A percentile compares a stretch with the other conserved stretches of the same genome.
Evolutionary conservation across 768 basidiomycete species (phyloP).

Genomic region (Tylopilus felleus): DNA sequence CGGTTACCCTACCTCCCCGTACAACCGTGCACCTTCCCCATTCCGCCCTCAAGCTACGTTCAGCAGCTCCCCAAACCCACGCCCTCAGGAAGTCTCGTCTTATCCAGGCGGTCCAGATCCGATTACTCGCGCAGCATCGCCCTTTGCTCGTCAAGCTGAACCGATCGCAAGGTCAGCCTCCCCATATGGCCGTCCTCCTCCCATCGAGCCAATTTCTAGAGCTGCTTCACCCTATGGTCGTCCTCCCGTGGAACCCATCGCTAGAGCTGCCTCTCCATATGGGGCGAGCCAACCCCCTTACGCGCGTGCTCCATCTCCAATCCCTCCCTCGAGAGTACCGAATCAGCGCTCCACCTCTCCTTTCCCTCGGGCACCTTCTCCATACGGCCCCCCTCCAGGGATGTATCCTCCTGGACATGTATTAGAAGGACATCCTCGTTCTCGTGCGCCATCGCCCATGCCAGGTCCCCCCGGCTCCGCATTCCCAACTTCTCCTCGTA

Average conservation of each 20-base stretch:
- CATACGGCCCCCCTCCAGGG: conserved; percentile 25
- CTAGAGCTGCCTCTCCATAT: conserved; percentile 35
- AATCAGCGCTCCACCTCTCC: conserved; percentile 29
- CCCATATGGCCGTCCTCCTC: conserved; percentile 33
- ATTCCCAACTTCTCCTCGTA: conserved; percentile 31
- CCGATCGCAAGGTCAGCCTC: conserved; percentile 31
- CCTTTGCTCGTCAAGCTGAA: conserved; percentile 36
- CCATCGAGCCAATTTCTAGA: conserved; percentile 39
- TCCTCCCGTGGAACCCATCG: conserved; percentile 40
- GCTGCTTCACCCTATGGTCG: conserved; percentile 34
- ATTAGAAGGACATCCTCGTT: conserved; percentile 50
- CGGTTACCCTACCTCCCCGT: conserved; percentile 29
- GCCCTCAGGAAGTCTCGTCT: conserved; percentile 42
- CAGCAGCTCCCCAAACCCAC: conserved; percentile 45
- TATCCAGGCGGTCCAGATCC: conserved; percentile 38
- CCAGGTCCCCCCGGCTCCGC: conserved; percentile 37
- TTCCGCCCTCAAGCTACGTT: conserved; percentile 34
- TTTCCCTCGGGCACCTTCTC: conserved; percentile 31
- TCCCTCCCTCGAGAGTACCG: conserved; percentile 22
- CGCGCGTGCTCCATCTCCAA: conserved; percentile 29
- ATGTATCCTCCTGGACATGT: conserved; percentile 59
- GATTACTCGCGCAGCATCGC: conserved; percentile 31
- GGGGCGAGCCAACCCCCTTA: conserved; percentile 24
- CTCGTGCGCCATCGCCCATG: conserved; percentile 53
- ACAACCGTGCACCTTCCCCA: conserved; percentile 35